These are phyloP conservation scores for Neurospora africana DNA, from an alignment of 495 filamentous ascomycete species.

Conservation along the genomic window DNA sequence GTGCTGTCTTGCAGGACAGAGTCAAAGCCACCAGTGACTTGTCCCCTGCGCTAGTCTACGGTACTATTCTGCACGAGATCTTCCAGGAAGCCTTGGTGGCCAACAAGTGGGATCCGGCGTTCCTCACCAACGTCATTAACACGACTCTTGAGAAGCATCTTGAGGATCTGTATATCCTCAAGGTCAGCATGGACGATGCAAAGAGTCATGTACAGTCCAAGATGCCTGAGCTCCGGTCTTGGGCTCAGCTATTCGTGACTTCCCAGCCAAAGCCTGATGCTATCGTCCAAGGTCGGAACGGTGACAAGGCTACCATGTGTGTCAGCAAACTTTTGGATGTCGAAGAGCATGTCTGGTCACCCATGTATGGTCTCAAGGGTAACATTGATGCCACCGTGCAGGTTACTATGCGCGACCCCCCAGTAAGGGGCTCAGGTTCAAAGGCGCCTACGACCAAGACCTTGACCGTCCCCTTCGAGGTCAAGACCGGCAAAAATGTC, in stretches of 20 bases:
- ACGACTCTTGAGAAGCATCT: conserved; percentile 58
- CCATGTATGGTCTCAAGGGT: conserved; percentile 91
- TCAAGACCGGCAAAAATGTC: conserved; percentile 84
- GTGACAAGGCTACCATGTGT: conserved; percentile 60
- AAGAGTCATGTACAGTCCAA: conserved; percentile 68
- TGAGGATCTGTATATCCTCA: conserved; percentile 77
- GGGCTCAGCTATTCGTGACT: conserved; percentile 74
- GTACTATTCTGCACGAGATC: conserved; percentile 83
- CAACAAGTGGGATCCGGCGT: conserved; percentile 68
- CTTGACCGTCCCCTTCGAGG: conserved; percentile 81
- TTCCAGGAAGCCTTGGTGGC: conserved; percentile 82
- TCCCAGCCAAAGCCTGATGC: conserved; percentile 59
- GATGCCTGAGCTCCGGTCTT: conserved; percentile 63
- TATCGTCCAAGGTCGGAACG: conserved; percentile 68
- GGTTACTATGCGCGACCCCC: conserved; percentile 59
- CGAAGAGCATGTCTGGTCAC: conserved; percentile 96
- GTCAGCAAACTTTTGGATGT: conserved; percentile 91
- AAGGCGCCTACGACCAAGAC: conserved; percentile 30
- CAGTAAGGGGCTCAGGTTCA: conserved; percentile 28
- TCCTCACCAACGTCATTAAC: conserved; percentile 52
- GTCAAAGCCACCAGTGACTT: conserved; percentile 77
- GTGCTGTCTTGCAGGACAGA: conserved; percentile 85
- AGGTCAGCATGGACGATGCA: conserved; percentile 60
- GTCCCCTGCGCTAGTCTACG: conserved; percentile 71
- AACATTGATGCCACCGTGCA: conserved; percentile 98